Evolutionary conservation across 2,329 filamentous ascomycete genomes (phyloP).

Genomic region (Nigrospora oryzae): DNA sequence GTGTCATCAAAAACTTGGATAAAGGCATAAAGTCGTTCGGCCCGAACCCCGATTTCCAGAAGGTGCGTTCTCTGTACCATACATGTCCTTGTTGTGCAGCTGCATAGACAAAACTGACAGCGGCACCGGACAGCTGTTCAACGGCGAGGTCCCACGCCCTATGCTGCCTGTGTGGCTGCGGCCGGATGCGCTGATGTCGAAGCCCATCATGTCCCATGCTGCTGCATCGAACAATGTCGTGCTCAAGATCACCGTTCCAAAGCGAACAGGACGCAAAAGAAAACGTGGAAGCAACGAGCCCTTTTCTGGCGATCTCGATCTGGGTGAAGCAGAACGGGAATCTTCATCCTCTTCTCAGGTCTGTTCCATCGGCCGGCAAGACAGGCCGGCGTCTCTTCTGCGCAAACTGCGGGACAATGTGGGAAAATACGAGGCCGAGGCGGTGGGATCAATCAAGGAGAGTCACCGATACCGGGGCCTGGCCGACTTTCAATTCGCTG

Average conservation of each 20-base stretch:
- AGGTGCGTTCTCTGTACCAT: constrained; percentile 20
- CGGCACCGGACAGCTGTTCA: constrained; percentile 4
- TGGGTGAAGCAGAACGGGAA: constrained; percentile 14
- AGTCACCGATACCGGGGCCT: constrained; percentile 82
- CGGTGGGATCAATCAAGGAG: constrained; percentile 64
- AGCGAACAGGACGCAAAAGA: constrained; percentile 75
- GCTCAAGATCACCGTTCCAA: constrained; percentile 79
- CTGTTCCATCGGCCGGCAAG: constrained; percentile 35
- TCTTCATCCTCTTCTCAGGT: constrained; percentile 18
- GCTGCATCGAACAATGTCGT: constrained; percentile 74
- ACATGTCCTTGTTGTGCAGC: not conserved
- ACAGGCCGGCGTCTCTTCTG: constrained; percentile 47
- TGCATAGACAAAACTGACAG: too few species aligned
- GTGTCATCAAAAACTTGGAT: constrained; percentile 29
- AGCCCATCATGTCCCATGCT: constrained; percentile 70
- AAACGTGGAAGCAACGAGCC: constrained; percentile 68
- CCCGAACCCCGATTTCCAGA: constrained; percentile 25
- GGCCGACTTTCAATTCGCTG: constrained; percentile 80
- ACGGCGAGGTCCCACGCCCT: constrained; percentile 25
- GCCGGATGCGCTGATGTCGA: constrained; percentile 70
- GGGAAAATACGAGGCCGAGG: constrained; percentile 56
- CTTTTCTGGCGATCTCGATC: constrained; percentile 40
- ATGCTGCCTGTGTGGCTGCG: constrained; percentile 66
- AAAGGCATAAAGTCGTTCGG: constrained; percentile 33
- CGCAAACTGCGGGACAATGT: constrained; percentile 64